Evolutionary conservation across 345 rosid genomes (phyloP), one percentile per base, ranked within the genome.

Genomic region (Geranium brycei): DNA sequence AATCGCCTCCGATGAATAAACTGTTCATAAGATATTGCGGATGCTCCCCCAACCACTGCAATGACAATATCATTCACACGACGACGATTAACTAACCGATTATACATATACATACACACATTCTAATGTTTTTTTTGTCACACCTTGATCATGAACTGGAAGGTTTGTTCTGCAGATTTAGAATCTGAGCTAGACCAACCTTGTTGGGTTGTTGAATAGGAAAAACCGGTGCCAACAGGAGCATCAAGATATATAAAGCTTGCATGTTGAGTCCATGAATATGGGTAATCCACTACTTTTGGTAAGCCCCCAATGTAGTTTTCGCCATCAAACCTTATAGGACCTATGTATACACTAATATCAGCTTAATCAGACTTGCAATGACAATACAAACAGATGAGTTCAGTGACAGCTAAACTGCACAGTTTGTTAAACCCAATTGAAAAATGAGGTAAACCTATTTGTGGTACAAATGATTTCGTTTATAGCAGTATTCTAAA

Each of bases 1-100:
- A 77, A 71, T 77, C 81, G 47, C 76, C 81, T 23, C 78, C 81
- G 18, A 71, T 58, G 53, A 65, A 71, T 35, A 17, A 77, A 63
- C 61, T 60, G 73, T 17, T 51, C 4, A 2, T 58, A 32, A 77
- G 76, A 56, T 65, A 77, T 19, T 77, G 65, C 1, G 75, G 76
- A 56, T 77, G 81, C 12, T 69, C 76, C 4, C 17, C 31, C 71
- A 77, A 30, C 78, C 78, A 77, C 81, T 77, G 64, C 62, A 57
- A 7, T 4, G 4, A 35, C 41, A 7, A 35, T 35, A 35, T 58
- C 3, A 35, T 35, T 35, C 41, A 35, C 41, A 35, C 3, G 3
- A 35, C 5, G 3, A 35, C 41, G 10, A 4, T 4, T 35, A 35
- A 35, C 10, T 35, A 35, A 35, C 41, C 41, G 0, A 3, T 4